A percentile compares a stretch with the other conserved stretches of the same genome.
phyloP scores from a whole-genome alignment of 306 rosid species.

The Glycine soja region DNA sequence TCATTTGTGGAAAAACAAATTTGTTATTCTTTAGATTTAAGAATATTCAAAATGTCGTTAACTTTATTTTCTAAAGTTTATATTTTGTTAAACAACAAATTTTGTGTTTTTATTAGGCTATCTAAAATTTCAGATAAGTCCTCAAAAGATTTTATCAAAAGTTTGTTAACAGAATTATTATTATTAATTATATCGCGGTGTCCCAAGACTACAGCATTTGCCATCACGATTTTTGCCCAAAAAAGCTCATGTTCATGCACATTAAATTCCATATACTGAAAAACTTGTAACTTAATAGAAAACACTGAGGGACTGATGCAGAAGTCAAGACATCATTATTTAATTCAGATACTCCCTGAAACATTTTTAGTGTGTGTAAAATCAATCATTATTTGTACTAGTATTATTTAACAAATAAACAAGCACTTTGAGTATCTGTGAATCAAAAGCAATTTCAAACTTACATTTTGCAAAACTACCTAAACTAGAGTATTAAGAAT shows the following conservation, averaged over 20 bases:
- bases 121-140: too few relatives aligned
- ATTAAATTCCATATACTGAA: conserved; percentile 33
- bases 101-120: too few relatives aligned
- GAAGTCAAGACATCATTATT: conserved; percentile 28
- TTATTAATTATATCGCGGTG: too few relatives aligned
- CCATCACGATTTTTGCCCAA: conserved; percentile 37
- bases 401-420: background rate
- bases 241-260: conserved; percentile 40
- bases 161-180: too few relatives aligned
- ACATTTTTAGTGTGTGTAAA: background rate
- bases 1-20: too few relatives aligned
- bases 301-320: conserved; percentile 43
- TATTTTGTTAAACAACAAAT: too few relatives aligned
- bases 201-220: conserved; percentile 39
- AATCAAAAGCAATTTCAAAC: conserved; percentile 22
- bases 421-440: background rate
- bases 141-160: too few relatives aligned
- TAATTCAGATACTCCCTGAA: conserved; percentile 45
- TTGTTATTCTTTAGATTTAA: too few relatives aligned
- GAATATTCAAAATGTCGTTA: too few relatives aligned
- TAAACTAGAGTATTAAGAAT: conserved; percentile 39
- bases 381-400: background rate
- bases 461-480: conserved; percentile 48
- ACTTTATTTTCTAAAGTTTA: too few relatives aligned
- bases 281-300: conserved; percentile 21